Base-by-base conservation (phyloP, 164 flowering plant genomes). In the Saururus chinensis region DNA sequence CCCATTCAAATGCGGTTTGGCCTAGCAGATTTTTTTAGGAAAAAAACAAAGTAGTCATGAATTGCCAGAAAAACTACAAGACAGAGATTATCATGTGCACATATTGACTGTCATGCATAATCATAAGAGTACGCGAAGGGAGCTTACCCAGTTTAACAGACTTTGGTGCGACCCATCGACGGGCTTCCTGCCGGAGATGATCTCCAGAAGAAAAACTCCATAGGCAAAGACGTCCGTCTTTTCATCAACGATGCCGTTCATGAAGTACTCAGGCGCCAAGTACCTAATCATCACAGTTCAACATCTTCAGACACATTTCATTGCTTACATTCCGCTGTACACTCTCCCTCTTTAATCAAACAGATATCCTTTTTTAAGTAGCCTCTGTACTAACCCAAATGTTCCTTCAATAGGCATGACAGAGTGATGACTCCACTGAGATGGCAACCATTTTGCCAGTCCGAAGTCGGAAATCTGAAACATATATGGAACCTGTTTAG, bases 221-320 rank as follows among this genome's bases (percentile, higher is more conserved):
- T 85, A 92, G 0, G 98, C 96, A 69, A 87, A 92, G 22, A 92
- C 96, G 73, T 92, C 98, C 4, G 98, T 92, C 74, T 92, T 92
- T 79, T 92, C 98, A 65, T 92, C 96, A 21, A 92, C 98, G 40
- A 87, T 85, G n/a, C 98, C 98, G 68, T 92, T 89, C 87, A 79
- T 80, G 74, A 84, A 92, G 71, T 92, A 92, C 67, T 92, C 98
- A 0, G 98, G 98, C 19, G 98, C 98, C 61, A 92, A 75, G 69
- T 89, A 89, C 71, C 98, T 92, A 64, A 40, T 25, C 37, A 56
- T 22, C 30, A 19, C n/a, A 20, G 56, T 51, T 13, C 40, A 20
- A 20, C 41, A 24, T 45, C 17, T 45, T 45, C 49, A 45, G 49
- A 45, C 49, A 45, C 11, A 17, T 45, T 17, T 30, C 37, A 30